A percentile compares a stretch with the other conserved stretches of the same genome.
Evolutionary conservation across 2,329 filamentous ascomycete genomes (phyloP).

Genomic region (Epicoccum nigrum): DNA sequence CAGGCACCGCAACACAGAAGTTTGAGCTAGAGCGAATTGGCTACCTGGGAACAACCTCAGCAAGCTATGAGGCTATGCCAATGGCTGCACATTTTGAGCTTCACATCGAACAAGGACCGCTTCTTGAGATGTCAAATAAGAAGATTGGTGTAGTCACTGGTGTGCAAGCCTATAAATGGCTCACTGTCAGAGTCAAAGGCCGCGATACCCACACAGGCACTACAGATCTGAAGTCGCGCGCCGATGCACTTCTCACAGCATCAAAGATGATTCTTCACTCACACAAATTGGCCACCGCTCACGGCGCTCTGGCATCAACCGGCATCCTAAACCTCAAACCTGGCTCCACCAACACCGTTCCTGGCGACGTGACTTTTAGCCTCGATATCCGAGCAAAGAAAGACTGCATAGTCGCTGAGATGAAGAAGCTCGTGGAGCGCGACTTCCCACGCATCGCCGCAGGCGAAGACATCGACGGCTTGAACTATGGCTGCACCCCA

Average conservation of each 20-base stretch:
- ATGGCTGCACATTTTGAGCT: constrained; percentile 82
- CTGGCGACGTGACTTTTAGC: constrained; percentile 69
- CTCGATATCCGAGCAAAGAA: constrained; percentile 69
- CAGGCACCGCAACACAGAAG: constrained; percentile 66
- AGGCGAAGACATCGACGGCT: constrained; percentile 59
- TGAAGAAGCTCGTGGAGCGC: constrained; percentile 62
- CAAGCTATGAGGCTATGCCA: constrained; percentile 64
- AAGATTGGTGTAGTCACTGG: constrained; percentile 74
- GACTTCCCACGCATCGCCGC: constrained; percentile 67
- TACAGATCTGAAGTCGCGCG: constrained; percentile 69
- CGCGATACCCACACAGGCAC: constrained; percentile 77
- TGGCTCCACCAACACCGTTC: constrained; percentile 76
- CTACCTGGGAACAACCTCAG: constrained; percentile 66
- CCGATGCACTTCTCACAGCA: constrained; percentile 72
- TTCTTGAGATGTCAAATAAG: constrained; percentile 68
- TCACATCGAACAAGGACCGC: constrained; percentile 83
- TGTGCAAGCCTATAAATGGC: constrained; percentile 78
- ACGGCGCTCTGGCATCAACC: constrained; percentile 69
- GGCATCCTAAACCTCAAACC: constrained; percentile 71
- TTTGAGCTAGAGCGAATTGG: constrained; percentile 74
- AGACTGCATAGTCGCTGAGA: constrained; percentile 61
- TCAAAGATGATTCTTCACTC: constrained; percentile 71
- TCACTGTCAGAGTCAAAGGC: constrained; percentile 69
- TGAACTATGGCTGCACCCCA: constrained; percentile 53
- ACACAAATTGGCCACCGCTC: constrained; percentile 65